These are phyloP conservation scores for Aspergillus nanangensis DNA, from an alignment of 495 filamentous ascomycete species.

Conservation along the genomic window DNA sequence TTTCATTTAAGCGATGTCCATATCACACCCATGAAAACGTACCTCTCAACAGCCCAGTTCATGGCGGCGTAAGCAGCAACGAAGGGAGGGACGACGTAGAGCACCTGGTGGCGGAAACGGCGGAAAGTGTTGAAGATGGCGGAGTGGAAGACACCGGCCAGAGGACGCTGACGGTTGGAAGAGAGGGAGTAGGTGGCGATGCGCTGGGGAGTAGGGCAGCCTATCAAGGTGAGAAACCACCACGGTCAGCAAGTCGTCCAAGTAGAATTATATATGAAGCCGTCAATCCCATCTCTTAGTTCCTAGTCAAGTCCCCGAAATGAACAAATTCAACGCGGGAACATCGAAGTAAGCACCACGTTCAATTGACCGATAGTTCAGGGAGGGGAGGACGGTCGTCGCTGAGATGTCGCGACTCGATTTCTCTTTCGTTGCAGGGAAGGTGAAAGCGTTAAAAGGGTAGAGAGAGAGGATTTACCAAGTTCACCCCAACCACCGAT, in stretches of 20 bases:
- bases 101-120: slow-evolving; percentile 59
- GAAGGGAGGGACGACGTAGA: slow-evolving; percentile 80
- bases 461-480: slow-evolving; percentile 54
- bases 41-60: slow-evolving; percentile 86
- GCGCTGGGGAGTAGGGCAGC: slow-evolving; percentile 55
- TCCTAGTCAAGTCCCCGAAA: too few species aligned
- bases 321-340: not conserved
- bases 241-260: not conserved
- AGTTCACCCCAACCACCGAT: slow-evolving; percentile 82
- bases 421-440: not conserved
- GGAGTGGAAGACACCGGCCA: slow-evolving; percentile 56
- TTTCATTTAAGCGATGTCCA: not conserved
- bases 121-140: slow-evolving; percentile 64
- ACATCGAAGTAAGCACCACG: not conserved
- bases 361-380: not conserved
- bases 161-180: slow-evolving; percentile 60
- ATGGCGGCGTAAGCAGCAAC: slow-evolving; percentile 69
- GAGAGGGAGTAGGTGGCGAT: slow-evolving; percentile 59
- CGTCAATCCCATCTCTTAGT: too few species aligned
- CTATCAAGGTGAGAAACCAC: slow-evolving; percentile 10
- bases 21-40: slow-evolving; percentile 22
- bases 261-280: too few species aligned
- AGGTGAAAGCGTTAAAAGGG: not conserved
- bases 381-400: not conserved
- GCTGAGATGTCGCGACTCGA: not conserved